Conservation (phyloP, 2,329 filamentous ascomycete genomes). For the Ophiocordyceps unilateralis region DNA sequence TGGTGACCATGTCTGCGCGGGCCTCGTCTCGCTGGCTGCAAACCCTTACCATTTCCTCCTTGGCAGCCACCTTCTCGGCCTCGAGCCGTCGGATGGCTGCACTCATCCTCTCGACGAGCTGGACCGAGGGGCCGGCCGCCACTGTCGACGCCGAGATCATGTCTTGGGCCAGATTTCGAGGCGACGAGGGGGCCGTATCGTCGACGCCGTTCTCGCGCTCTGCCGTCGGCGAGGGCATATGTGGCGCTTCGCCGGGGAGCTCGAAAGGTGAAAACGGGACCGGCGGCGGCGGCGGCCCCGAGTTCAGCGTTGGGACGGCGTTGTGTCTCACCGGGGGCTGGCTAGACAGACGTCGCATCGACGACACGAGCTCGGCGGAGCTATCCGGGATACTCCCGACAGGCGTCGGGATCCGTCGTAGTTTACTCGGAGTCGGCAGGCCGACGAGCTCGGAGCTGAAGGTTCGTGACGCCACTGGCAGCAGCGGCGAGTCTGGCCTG, state of each 20-base stretch:
- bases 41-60: constrained; percentile 70
- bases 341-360: constrained; percentile 30
- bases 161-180: constrained; percentile 58
- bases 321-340: constrained; percentile 27
- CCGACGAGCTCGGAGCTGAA: constrained; percentile 37
- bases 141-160: constrained; percentile 80
- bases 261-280: constrained; percentile 33
- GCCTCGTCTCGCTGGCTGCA: constrained; percentile 81
- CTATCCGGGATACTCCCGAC: constrained; percentile 31
- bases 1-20: constrained; percentile 69
- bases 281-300: constrained; percentile 15
- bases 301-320: constrained; percentile 18
- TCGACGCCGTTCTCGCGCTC: constrained; percentile 37
- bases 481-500: constrained; percentile 35
- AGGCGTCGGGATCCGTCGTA: constrained; percentile 20
- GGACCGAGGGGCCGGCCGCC: constrained; percentile 79
- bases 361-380: constrained; percentile 19
- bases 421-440: constrained; percentile 21
- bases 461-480: constrained; percentile 31
- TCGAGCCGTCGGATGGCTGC: constrained; percentile 82
- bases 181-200: constrained; percentile 30
- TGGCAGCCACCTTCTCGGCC: constrained; percentile 73
- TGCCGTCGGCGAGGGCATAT: constrained; percentile 20
- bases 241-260: constrained; percentile 15
- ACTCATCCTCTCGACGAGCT: constrained; percentile 91